Conservation (phyloP, 1,284 basidiomycete species). For the Puccinia triticina region DNA sequence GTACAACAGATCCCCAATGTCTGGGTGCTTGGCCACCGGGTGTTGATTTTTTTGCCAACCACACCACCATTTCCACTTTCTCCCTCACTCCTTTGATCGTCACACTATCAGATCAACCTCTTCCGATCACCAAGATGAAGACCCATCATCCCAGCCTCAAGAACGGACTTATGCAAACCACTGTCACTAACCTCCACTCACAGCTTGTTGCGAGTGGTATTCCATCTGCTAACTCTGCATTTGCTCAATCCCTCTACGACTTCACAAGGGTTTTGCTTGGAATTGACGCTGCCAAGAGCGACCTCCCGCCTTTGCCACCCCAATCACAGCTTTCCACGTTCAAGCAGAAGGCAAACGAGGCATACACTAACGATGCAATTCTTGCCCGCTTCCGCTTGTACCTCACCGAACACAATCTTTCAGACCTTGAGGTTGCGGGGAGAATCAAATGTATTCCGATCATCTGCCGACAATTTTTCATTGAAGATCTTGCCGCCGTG, state of each 20-base stretch:
- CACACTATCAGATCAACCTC: not conserved
- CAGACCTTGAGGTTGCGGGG: constrained; percentile 1
- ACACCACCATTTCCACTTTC: too few species aligned
- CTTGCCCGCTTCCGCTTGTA: not conserved
- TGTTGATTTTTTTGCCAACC: too few species aligned
- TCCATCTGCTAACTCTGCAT: not conserved
- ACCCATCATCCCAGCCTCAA: not conserved
- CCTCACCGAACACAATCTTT: not conserved
- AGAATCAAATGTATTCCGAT: constrained; percentile 2
- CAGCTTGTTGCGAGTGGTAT: not conserved
- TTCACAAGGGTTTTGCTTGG: not conserved
- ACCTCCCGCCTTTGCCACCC: constrained; percentile 3
- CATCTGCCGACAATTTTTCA: constrained; percentile 17
- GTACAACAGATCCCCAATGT: too few species aligned
- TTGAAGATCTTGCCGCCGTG: not conserved
- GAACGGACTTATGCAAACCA: not conserved
- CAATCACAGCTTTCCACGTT: not conserved
- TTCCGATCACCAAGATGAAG: not conserved
- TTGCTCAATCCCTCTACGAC: not conserved
- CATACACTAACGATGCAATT: not conserved
- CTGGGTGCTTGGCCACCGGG: too few species aligned
- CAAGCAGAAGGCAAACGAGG: not conserved
- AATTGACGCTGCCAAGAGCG: not conserved
- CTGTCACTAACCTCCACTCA: not conserved
- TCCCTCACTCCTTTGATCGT: too few species aligned